Base-by-base conservation (phyloP, 495 filamentous ascomycete genomes). In the Xylaria nigripes region DNA sequence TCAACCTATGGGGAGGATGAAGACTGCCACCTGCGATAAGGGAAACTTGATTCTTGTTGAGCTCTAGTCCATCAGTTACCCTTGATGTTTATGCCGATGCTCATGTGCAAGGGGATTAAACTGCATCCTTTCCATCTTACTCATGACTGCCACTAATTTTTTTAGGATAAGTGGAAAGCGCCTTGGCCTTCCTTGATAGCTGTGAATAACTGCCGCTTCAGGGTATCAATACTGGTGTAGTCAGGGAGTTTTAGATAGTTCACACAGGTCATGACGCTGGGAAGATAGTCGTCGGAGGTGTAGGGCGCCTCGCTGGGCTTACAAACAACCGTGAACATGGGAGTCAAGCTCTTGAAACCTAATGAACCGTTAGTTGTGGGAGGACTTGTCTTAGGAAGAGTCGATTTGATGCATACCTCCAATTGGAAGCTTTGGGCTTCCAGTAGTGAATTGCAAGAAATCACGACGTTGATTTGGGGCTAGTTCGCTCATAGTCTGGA, bases 221-320 rank as follows among this genome's bases (percentile, higher is more conserved):
- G 79, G 34, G 87, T 78, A 15, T 89, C 80, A 55, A 96, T 70
- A 62, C 72, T 81, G 61, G 84, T 92, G 72, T 99, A 99, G 70
- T 99, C 90, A 19, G 94, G 94, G 62, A 99, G 77, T 70, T 99
- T 99, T 59, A 99, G 86, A 67, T 99, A 99, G 67, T 99, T 99
- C 67, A 95, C 93, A 68, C 94, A 97, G 42, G 94, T 99, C 94
- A 99, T 99, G 65, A 97, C 94, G 63, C 91, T 96, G 22, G 94
- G 90, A 30, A 99, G 78, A 60, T 96, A 97, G 70, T 97, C 94
- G 66, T 99, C 94, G 3, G 93, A 94, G 7, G 85, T 87, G 68
- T 90, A 94, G 2, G 93, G 93, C 7, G 89, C 83, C 62, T 99
- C 94, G 73, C 89, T 95, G 6, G 93, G 92, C 68, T 95, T 96